These are phyloP conservation scores for Keithomyces neogunnii DNA, from an alignment of 2,329 filamentous ascomycete species.

Conservation along the genomic window DNA sequence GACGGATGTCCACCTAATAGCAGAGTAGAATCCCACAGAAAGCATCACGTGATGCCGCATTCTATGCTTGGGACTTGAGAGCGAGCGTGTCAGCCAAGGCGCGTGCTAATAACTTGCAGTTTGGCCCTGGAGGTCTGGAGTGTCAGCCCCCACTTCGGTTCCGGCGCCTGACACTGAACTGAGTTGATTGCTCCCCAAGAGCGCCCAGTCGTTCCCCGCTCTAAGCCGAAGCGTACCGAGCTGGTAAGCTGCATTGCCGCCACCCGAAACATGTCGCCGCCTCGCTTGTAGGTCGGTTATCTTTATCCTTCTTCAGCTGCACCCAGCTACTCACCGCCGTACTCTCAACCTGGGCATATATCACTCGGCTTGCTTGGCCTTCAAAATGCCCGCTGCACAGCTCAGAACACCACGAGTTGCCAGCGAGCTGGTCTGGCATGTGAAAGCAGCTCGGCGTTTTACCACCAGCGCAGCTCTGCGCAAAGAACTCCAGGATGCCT, in stretches of 20 bases:
- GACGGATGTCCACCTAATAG: neutral
- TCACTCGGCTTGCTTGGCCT: neutral
- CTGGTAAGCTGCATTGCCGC: conserved; percentile 2
- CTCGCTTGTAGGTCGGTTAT: neutral
- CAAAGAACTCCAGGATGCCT: conserved; percentile 78
- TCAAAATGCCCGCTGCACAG: conserved; percentile 23
- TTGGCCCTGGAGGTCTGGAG: neutral
- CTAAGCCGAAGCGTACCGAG: conserved; percentile 32
- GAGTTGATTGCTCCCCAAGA: neutral
- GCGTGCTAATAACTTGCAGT: neutral
- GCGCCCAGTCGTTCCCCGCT: conserved; percentile 14
- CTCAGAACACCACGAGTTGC: conserved; percentile 25
- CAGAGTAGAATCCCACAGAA: neutral
- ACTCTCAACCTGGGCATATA: neutral
- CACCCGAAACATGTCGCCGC: conserved; percentile 3
- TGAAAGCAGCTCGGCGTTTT: conserved; percentile 35
- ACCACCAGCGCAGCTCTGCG: conserved; percentile 34
- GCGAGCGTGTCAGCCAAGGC: neutral
- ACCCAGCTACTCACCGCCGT: neutral
- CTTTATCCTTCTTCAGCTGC: conserved; percentile 1
- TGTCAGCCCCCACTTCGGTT: conserved; percentile 4
- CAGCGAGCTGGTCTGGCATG: conserved; percentile 29
- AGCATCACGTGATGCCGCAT: conserved; percentile 5
- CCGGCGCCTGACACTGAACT: neutral
- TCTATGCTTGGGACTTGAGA: too few species aligned